Conservation (phyloP, 1,284 basidiomycete genomes). For the Papiliotrema nemorosa region DNA sequence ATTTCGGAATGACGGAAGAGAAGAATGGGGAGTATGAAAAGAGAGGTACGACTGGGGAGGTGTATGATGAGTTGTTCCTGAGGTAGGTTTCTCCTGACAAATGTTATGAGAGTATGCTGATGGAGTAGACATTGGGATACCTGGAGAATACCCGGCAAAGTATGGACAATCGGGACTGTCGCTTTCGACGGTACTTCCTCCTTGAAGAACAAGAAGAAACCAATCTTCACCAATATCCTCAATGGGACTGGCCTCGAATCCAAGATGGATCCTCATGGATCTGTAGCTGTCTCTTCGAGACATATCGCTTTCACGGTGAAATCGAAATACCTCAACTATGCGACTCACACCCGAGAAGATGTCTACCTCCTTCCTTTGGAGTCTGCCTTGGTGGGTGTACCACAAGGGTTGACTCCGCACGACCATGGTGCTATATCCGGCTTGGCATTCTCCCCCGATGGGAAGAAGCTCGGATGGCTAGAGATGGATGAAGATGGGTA, state of each 20-base stretch:
- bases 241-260: conserved; percentile 59
- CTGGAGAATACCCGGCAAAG: conserved; percentile 70
- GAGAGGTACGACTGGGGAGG: conserved; percentile 67
- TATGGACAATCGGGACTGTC: conserved; percentile 41
- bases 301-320: conserved; percentile 80
- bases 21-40: conserved; percentile 68
- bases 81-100: conserved; percentile 58
- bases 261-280: conserved; percentile 71
- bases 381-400: conserved; percentile 6
- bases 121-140: conserved; percentile 79
- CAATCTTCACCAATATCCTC: conserved; percentile 58
- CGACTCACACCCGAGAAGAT: conserved; percentile 54
- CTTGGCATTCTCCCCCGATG: conserved; percentile 64
- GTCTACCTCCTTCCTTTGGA: conserved; percentile 47
- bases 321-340: conserved; percentile 65
- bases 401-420: conserved; percentile 63
- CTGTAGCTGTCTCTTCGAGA: conserved; percentile 55
- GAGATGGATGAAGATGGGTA: conserved; percentile 82
- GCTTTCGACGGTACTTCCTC: conserved; percentile 46
- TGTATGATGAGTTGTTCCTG: conserved; percentile 72
- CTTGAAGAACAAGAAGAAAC: background rate
- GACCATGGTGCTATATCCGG: conserved; percentile 73
- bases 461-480: conserved; percentile 75
- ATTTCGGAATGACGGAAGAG: conserved; percentile 62
- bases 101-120: background rate